These are phyloP conservation scores for Fusarium buharicum DNA, from an alignment of 2,329 filamentous ascomycete species.

Conservation along the genomic window DNA sequence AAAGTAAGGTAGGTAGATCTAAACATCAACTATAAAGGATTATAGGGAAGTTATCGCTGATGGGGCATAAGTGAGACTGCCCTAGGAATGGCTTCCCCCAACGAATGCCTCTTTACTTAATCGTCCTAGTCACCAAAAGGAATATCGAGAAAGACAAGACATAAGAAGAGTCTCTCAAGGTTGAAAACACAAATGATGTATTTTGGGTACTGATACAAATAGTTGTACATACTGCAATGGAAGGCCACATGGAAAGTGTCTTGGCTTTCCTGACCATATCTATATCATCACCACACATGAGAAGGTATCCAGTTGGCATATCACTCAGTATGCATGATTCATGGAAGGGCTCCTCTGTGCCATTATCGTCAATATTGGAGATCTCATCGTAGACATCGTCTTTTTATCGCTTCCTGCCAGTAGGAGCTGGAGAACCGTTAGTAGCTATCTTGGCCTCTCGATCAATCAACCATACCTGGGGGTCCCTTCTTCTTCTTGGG, in stretches of 20 bases:
- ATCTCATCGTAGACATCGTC: conserved; percentile 30
- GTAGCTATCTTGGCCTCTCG: background rate
- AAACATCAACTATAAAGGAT: background rate
- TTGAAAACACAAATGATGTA: conserved; percentile 13
- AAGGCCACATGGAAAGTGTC: conserved; percentile 8
- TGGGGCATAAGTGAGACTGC: background rate
- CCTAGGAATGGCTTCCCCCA: too few relatives aligned
- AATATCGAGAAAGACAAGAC: background rate
- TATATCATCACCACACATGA: conserved; percentile 1
- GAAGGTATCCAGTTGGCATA: conserved; percentile 1
- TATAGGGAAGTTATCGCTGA: background rate
- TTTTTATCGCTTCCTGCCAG: conserved; percentile 48
- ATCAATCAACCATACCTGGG: conserved; percentile 47
- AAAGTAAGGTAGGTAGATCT: background rate
- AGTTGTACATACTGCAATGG: conserved; percentile 39
- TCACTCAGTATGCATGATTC: background rate
- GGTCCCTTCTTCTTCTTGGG: conserved; percentile 85
- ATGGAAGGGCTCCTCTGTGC: background rate
- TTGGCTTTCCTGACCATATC: conserved; percentile 7
- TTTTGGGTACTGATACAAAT: conserved; percentile 41
- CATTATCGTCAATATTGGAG: conserved; percentile 12
- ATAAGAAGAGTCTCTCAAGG: background rate
- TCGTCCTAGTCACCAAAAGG: background rate
- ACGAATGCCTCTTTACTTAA: too few relatives aligned
- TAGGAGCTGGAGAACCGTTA: conserved; percentile 42